Percentiles rank a stretch among this genome's conserved stretches.
Evolutionary conservation across 2,329 filamentous ascomycete species (phyloP).

Genomic region (Immersiporthe knoxdaviesiana): DNA sequence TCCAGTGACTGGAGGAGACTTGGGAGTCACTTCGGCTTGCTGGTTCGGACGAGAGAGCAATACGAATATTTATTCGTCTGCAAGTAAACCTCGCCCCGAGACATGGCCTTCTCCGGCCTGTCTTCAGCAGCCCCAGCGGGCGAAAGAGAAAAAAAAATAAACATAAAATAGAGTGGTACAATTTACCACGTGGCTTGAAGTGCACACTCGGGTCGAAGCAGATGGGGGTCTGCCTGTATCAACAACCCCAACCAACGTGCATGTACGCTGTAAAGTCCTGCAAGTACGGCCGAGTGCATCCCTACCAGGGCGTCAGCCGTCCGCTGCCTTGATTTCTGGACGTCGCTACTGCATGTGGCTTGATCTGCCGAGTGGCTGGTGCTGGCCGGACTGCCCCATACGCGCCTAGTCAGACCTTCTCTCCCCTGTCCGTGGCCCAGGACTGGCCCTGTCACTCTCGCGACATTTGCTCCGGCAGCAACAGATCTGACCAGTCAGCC

Average conservation of each 20-base stretch:
- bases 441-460: not conserved
- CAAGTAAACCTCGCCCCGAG: no score
- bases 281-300: not conserved
- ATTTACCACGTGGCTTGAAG: not conserved
- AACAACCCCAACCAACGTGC: not conserved
- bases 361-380: constrained; percentile 10
- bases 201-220: no score
- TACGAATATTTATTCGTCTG: no score
- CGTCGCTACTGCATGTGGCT: constrained; percentile 8
- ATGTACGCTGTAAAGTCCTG: not conserved
- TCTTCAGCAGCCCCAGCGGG: not conserved
- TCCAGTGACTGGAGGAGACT: not conserved
- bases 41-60: not conserved
- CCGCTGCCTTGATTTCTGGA: constrained; percentile 11
- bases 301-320: not conserved
- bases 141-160: not conserved
- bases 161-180: not conserved
- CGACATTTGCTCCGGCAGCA: not conserved
- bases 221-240: not conserved
- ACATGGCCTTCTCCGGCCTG: no score
- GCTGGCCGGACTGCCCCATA: not conserved
- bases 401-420: not conserved
- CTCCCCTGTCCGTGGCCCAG: not conserved
- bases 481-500: no score
- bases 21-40: not conserved